Evolutionary conservation across 23 red algal genomes (phyloP).

Genomic region (Agarophyton chilense): DNA sequence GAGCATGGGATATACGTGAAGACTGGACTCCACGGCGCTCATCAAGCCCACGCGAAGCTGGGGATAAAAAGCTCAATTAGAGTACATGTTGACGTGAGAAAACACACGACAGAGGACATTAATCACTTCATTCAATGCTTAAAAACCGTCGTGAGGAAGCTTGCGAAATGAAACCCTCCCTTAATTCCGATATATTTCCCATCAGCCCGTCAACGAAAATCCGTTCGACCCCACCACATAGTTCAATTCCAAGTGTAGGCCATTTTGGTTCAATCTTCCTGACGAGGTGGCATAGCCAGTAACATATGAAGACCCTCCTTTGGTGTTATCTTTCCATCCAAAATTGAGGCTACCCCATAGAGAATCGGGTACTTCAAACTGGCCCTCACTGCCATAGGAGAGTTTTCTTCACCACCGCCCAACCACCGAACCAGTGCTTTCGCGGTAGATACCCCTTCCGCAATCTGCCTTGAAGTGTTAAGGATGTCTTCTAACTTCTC

Average conservation of each 20-base stretch:
- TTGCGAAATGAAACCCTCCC: background rate
- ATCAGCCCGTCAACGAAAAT: background rate
- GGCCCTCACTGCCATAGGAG: constrained; percentile 60
- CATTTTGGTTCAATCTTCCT: constrained; percentile 71
- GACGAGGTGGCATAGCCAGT: constrained; percentile 89
- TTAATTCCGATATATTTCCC: background rate
- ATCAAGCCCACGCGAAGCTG: background rate
- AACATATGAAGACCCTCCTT: constrained; percentile 82
- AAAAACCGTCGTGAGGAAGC: background rate
- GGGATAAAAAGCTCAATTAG: background rate
- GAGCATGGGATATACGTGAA: background rate
- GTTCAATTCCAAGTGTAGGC: background rate
- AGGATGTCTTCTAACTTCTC: constrained; percentile 92
- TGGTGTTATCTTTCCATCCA: constrained; percentile 89
- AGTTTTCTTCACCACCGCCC: constrained; percentile 58
- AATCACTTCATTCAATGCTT: constrained; percentile 9
- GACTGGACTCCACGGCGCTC: constrained; percentile 3
- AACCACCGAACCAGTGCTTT: constrained; percentile 85
- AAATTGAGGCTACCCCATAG: constrained; percentile 81
- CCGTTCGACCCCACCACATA: background rate
- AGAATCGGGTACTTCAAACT: constrained; percentile 86
- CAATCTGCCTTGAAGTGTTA: constrained; percentile 70
- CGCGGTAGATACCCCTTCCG: constrained; percentile 87
- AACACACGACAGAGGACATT: background rate
- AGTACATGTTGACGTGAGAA: background rate